These are phyloP conservation scores for Chaetoceros tenuissimus DNA, from an alignment of 108 stramenopile species.

Conservation along the genomic window DNA sequence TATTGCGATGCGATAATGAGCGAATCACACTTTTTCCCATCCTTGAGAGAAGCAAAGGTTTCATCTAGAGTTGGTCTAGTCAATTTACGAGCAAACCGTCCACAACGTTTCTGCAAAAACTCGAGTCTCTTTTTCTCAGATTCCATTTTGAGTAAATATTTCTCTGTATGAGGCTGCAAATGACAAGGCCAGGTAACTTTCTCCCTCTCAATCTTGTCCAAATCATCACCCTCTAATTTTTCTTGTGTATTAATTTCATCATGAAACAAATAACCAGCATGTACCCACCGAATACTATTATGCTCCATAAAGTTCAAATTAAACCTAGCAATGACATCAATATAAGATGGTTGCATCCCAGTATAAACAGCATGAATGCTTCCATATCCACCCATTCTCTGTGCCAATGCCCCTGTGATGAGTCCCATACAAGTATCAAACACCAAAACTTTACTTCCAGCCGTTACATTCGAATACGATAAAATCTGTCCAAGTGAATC, in stretches of 20 bases:
- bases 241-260: constrained; percentile 11
- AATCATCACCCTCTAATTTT: constrained; percentile 7
- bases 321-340: constrained; percentile 53
- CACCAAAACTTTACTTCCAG: constrained; percentile 69
- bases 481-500: constrained; percentile 79
- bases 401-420: constrained; percentile 55
- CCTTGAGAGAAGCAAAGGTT: constrained; percentile 19
- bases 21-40: constrained; percentile 55
- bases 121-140: constrained; percentile 26
- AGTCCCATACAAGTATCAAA: constrained; percentile 65
- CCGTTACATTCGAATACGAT: constrained; percentile 66
- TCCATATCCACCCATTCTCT: constrained; percentile 85
- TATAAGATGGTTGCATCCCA: constrained; percentile 64
- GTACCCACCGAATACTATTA: constrained; percentile 61
- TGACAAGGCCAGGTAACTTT: constrained; percentile 9
- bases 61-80: constrained; percentile 55
- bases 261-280: constrained; percentile 56
- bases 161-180: constrained; percentile 61
- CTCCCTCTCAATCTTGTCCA: constrained; percentile 5
- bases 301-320: constrained; percentile 58
- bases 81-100: constrained; percentile 66
- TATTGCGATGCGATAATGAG: constrained; percentile 64
- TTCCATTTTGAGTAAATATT: constrained; percentile 35
- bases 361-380: constrained; percentile 50
- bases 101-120: constrained; percentile 70